Conservation (phyloP, 306 rosid genomes). For the Trichosanthes truncata region DNA sequence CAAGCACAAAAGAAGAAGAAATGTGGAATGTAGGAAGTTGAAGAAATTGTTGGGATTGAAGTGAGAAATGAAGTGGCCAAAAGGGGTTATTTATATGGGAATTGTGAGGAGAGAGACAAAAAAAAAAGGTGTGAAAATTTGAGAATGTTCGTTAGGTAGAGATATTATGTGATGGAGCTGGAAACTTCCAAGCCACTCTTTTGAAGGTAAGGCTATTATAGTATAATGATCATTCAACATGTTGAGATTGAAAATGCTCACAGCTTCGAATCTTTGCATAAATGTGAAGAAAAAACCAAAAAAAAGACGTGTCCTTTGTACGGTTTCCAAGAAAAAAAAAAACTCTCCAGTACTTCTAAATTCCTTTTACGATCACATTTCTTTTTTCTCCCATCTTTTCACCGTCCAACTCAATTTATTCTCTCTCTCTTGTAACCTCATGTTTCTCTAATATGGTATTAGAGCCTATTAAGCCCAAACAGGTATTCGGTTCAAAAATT, state of each 20-base stretch:
- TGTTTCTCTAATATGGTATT: no score
- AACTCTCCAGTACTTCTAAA: not conserved
- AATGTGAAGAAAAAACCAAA: slow-evolving; percentile 13
- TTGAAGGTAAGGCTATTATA: not conserved
- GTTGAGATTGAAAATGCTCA: slow-evolving; percentile 7
- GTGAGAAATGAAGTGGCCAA: not conserved
- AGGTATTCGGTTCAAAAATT: no score
- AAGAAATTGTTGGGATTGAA: not conserved
- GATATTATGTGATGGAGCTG: slow-evolving; percentile 3
- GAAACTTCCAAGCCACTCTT: slow-evolving; percentile 9
- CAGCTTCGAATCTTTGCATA: slow-evolving; percentile 45
- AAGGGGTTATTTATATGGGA: slow-evolving; percentile 2
- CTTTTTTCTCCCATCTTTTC: slow-evolving; percentile 5
- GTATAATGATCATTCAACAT: not conserved
- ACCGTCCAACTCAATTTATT: slow-evolving; percentile 6
- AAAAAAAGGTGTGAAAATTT: not conserved
- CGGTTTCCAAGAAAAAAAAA: slow-evolving; percentile 27
- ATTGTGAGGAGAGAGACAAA: not conserved
- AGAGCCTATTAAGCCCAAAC: no score
- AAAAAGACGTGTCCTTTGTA: slow-evolving; percentile 44
- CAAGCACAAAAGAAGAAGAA: not conserved
- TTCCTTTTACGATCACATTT: slow-evolving; percentile 2
- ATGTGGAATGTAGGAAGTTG: not conserved
- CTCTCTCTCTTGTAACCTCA: no score
- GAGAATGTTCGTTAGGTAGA: not conserved